Conservation (phyloP, 495 filamentous ascomycete genomes). For the Xylaria intraflava region DNA sequence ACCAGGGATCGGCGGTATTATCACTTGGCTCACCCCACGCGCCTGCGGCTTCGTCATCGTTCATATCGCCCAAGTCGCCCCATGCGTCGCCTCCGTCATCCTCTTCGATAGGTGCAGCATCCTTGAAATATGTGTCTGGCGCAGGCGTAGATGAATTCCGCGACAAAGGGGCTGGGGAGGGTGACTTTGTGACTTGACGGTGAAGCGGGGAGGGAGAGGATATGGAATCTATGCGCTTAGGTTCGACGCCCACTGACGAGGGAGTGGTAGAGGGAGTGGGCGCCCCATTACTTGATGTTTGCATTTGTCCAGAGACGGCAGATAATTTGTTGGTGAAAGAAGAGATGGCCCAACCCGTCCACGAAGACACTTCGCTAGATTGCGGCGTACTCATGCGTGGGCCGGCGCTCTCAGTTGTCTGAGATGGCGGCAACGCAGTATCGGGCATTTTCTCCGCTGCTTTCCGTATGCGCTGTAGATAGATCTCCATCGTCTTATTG, state of each 20-base stretch:
- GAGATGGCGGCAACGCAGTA: slow-evolving; percentile 48
- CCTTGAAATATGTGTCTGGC: slow-evolving; percentile 39
- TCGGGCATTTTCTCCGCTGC: slow-evolving; percentile 74
- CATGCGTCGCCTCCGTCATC: slow-evolving; percentile 60
- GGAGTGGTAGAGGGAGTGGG: slow-evolving; percentile 8
- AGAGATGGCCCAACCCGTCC: slow-evolving; percentile 97
- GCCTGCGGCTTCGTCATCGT: slow-evolving; percentile 50
- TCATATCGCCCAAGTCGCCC: slow-evolving; percentile 60
- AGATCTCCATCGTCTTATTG: slow-evolving; percentile 83
- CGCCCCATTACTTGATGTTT: slow-evolving; percentile 29
- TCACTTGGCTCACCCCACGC: slow-evolving; percentile 41
- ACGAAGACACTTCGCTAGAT: slow-evolving; percentile 51
- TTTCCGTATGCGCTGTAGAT: slow-evolving; percentile 76
- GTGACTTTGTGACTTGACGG: slow-evolving; percentile 46
- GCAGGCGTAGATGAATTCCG: slow-evolving; percentile 38
- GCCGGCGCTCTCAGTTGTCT: slow-evolving; percentile 39
- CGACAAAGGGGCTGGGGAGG: slow-evolving; percentile 35
- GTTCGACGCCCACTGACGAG: slow-evolving; percentile 12
- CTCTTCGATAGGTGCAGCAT: slow-evolving; percentile 39
- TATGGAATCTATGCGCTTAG: slow-evolving; percentile 24
- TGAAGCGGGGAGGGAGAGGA: slow-evolving; percentile 49
- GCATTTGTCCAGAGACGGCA: slow-evolving; percentile 76
- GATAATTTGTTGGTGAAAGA: slow-evolving; percentile 96
- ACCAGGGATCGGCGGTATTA: slow-evolving; percentile 27
- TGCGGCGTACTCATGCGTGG: slow-evolving; percentile 73